Evolutionary conservation across 2,329 filamentous ascomycete genomes (phyloP).

Genomic region (Exophiala alcalophila): DNA sequence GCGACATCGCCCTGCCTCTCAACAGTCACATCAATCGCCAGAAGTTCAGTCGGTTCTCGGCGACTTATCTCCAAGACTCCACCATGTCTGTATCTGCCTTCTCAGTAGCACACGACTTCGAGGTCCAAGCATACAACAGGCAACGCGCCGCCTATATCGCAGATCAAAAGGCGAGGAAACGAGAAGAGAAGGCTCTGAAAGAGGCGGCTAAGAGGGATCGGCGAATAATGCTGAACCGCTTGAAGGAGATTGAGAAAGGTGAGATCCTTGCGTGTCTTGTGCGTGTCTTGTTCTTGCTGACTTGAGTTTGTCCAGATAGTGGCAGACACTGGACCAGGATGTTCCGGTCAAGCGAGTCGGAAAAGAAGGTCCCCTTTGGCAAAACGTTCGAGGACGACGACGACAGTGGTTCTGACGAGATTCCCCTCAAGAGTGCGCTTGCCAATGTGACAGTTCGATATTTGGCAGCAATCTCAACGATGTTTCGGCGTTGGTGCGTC

Average conservation of each 20-base stretch:
- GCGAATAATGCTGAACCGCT: not conserved
- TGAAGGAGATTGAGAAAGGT: constrained; percentile 2
- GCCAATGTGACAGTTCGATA: too few relatives aligned
- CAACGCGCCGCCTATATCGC: constrained; percentile 14
- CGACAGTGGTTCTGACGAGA: constrained; percentile 19
- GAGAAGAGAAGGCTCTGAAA: constrained; percentile 9
- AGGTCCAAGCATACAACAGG: constrained; percentile 26
- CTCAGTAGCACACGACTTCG: constrained; percentile 23
- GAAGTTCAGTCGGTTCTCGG: too few relatives aligned
- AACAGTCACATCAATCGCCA: not conserved
- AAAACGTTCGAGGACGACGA: constrained; percentile 5
- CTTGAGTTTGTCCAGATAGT: not conserved
- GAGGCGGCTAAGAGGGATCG: constrained; percentile 5
- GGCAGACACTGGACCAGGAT: too few relatives aligned
- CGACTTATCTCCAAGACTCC: too few relatives aligned
- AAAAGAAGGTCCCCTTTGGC: not conserved
- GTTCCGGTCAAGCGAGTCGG: not conserved
- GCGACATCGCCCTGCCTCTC: too few relatives aligned
- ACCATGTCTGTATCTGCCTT: constrained; percentile 22
- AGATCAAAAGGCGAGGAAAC: constrained; percentile 14
- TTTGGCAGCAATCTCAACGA: too few relatives aligned
- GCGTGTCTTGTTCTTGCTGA: not conserved
- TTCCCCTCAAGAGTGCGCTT: constrained; percentile 12
- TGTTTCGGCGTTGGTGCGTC: too few relatives aligned
- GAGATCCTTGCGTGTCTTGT: not conserved